Evolutionary conservation across 2,329 filamentous ascomycete genomes (phyloP).

Genomic region (Penicillium sp.): DNA sequence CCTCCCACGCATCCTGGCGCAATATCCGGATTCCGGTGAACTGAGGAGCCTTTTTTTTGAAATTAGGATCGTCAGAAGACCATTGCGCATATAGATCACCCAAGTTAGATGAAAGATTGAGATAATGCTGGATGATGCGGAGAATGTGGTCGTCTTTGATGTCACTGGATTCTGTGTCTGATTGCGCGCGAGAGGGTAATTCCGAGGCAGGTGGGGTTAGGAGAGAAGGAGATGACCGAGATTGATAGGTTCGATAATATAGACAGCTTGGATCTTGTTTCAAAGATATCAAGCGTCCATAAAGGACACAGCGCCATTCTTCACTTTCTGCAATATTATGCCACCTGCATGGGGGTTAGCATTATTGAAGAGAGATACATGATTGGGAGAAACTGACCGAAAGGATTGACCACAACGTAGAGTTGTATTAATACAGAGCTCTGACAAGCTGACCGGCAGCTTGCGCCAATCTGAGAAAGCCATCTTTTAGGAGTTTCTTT

Average conservation of each 20-base stretch:
- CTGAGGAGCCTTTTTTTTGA: slow-evolving; percentile 78
- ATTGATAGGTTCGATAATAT: slow-evolving; percentile 72
- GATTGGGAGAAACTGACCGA: slow-evolving; percentile 46
- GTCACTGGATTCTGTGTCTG: slow-evolving; percentile 8
- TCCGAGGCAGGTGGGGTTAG: slow-evolving; percentile 36
- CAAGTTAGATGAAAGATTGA: slow-evolving; percentile 80
- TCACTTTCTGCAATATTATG: slow-evolving; percentile 69
- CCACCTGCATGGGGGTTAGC: slow-evolving; percentile 62
- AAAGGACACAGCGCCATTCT: slow-evolving; percentile 87
- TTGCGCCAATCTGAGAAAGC: slow-evolving; percentile 78
- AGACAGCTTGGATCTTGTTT: slow-evolving; percentile 78
- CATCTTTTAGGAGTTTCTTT: neutral
- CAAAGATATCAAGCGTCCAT: slow-evolving; percentile 80
- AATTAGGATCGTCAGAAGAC: slow-evolving; percentile 83
- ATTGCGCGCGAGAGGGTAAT: slow-evolving; percentile 34
- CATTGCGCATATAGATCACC: slow-evolving; percentile 78
- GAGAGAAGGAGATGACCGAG: slow-evolving; percentile 6
- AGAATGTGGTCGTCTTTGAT: slow-evolving; percentile 65
- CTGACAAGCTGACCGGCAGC: slow-evolving; percentile 76
- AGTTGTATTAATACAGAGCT: slow-evolving; percentile 93
- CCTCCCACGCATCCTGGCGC: slow-evolving; percentile 94
- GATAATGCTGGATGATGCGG: slow-evolving; percentile 75
- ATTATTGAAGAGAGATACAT: neutral
- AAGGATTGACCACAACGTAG: slow-evolving; percentile 95
- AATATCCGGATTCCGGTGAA: slow-evolving; percentile 92